Base-by-base conservation (phyloP, 345 rosid genomes). In the Hypericum androsaemum region DNA sequence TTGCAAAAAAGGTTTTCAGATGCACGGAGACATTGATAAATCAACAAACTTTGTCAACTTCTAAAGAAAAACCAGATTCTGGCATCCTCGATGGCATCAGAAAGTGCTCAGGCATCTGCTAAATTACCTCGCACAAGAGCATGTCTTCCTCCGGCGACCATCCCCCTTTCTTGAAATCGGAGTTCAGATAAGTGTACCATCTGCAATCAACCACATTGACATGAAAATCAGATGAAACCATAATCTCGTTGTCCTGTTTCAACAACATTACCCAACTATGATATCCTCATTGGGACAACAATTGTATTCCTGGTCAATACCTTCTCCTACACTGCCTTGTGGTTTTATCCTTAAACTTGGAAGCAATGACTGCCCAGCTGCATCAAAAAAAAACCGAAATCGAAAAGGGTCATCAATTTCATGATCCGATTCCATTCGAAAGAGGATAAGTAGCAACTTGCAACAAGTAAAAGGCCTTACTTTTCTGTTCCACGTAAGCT, bases 61-160 rank as follows among this genome's bases (percentile, higher is more conserved):
- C n/a, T n/a, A n/a, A n/a, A n/a, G n/a, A n/a, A n/a, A n/a, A n/a
- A 32, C 28, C 41, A 10, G 6, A 4, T 50, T 32, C 6, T 35
- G 15, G 7, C 14, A 7, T 7, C 12, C 16, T 8, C 50, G 17
- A 53, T 17, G 54, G 32, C 32, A 22, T 1, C 17, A 53, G 28
- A 47, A 28, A 40, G 1, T 39, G 56, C 37, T 16, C 40, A 48
- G 32, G 1, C 32, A 22, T 22, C 32, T 22, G 32, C 12, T 57
- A 57, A 50, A 50, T 63, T 51, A 87, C 98, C 98, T 92, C 95
- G 54, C 98, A 92, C 55, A 92, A 70, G 8, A 92, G 88, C 69
- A 83, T 64, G 61, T 92, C 98, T 80, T 88, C 98, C 64, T 92
- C 97, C 7, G 95, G 95, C 46, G 96, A 81, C 98, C 98, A 92